Evolutionary conservation across 2,329 filamentous ascomycete species (phyloP).

Genomic region (Diaporthe nobilis): DNA sequence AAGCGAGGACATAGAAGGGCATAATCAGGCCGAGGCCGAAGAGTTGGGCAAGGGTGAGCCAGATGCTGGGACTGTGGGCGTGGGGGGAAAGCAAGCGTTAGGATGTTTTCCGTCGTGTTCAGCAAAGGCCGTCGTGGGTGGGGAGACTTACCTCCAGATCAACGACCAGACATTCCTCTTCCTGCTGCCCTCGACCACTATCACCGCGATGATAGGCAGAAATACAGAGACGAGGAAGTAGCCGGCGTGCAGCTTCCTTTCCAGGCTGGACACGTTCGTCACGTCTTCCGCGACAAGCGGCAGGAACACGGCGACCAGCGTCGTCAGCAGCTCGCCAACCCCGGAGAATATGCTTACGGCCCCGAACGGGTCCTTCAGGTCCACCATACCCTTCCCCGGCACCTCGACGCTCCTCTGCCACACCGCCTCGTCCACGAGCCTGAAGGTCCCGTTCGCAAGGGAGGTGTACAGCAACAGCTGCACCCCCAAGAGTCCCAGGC

Average conservation of each 20-base stretch:
- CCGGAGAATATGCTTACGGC: neutral
- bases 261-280: neutral
- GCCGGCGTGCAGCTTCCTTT: conserved; percentile 22
- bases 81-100: neutral
- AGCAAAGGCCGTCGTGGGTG: neutral
- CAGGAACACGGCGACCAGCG: conserved; percentile 21
- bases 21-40: conserved; percentile 33
- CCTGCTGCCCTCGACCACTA: conserved; percentile 27
- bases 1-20: conserved; percentile 28
- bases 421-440: conserved; percentile 32
- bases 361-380: neutral
- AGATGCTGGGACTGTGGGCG: conserved; percentile 5
- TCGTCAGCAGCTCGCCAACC: neutral
- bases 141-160: conserved; percentile 28
- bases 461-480: neutral
- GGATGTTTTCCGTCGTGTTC: neutral
- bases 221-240: conserved; percentile 21
- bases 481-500: neutral
- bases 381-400: neutral
- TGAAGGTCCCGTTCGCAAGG: conserved; percentile 9
- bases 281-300: conserved; percentile 14
- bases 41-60: conserved; percentile 28
- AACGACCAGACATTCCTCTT: conserved; percentile 22
- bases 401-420: conserved; percentile 31
- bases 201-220: conserved; percentile 16